Conservation (phyloP, 805 yeast species). For the Starmerella bacillaris region DNA sequence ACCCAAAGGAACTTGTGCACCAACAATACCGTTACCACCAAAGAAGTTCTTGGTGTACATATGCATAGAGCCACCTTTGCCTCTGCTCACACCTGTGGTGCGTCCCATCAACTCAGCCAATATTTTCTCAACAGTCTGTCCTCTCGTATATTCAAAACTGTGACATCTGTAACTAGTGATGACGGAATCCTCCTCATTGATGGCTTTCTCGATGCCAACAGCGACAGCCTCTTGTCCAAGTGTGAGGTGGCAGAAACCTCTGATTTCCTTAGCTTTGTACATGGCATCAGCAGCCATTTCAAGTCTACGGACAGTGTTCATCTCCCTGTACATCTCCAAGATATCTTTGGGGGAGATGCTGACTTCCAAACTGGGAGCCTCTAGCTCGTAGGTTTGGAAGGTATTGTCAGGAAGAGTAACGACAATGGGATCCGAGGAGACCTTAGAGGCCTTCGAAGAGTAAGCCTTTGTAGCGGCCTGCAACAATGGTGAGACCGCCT, state of each 20-base stretch:
- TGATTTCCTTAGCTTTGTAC: constrained; percentile 93
- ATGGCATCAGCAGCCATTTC: constrained; percentile 98
- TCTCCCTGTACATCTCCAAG: constrained; percentile 88
- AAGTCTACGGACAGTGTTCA: constrained; percentile 79
- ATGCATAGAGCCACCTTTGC: constrained; percentile 99
- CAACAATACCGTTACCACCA: constrained; percentile 99
- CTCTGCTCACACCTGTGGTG: constrained; percentile 84
- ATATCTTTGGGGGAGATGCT: constrained; percentile 65
- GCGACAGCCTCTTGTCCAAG: constrained; percentile 99
- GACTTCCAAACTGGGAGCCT: constrained; percentile 52
- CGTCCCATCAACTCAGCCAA: constrained; percentile 94
- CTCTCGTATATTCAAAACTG: constrained; percentile 94
- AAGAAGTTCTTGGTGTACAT: constrained; percentile 89
- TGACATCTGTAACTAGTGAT: constrained; percentile 98
- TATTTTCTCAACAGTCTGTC: constrained; percentile 75
- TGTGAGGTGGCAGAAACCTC: constrained; percentile 97
- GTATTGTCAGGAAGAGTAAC: constrained; percentile 51
- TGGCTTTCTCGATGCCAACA: constrained; percentile 93
- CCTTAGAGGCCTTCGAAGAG: not conserved
- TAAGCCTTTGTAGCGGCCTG: too few relatives aligned
- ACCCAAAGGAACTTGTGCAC: constrained; percentile 98
- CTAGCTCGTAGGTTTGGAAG: constrained; percentile 71
- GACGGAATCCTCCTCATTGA: constrained; percentile 65
- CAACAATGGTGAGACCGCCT: too few relatives aligned
- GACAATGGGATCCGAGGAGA: constrained; percentile 9